These are phyloP conservation scores for Penicillium freii DNA, from an alignment of 2,329 filamentous ascomycete species.

Conservation along the genomic window DNA sequence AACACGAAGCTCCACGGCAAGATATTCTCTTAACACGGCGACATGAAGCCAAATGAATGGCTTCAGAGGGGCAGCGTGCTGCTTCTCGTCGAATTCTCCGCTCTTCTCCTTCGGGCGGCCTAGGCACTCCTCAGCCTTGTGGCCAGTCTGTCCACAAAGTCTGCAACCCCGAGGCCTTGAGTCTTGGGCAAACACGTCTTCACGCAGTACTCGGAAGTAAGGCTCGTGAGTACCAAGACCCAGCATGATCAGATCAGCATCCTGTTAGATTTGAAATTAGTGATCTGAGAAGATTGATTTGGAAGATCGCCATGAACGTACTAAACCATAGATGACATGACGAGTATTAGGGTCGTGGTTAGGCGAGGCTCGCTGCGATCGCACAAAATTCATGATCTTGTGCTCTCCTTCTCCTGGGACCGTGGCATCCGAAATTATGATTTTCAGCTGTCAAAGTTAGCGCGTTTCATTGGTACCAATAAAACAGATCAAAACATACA, in stretches of 20 bases:
- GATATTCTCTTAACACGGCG: slow-evolving; percentile 83
- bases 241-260: slow-evolving; percentile 98
- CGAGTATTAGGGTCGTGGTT: slow-evolving; percentile 95
- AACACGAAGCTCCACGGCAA: slow-evolving; percentile 83
- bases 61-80: slow-evolving; percentile 68
- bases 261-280: slow-evolving; percentile 43
- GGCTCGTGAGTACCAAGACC: slow-evolving; percentile 96
- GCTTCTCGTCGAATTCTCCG: slow-evolving; percentile 79
- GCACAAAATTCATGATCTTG: slow-evolving; percentile 98
- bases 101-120: slow-evolving; percentile 75
- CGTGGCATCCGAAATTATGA: slow-evolving; percentile 97
- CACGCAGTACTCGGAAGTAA: slow-evolving; percentile 90
- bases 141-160: slow-evolving; percentile 87
- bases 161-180: slow-evolving; percentile 78
- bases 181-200: slow-evolving; percentile 94
- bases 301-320: slow-evolving; percentile 22
- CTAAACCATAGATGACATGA: slow-evolving; percentile 93
- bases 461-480: not conserved
- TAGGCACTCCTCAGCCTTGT: slow-evolving; percentile 81
- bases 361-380: slow-evolving; percentile 85
- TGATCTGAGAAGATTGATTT: not conserved
- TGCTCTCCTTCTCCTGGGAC: slow-evolving; percentile 98
- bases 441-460: slow-evolving; percentile 63
- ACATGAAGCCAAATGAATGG: slow-evolving; percentile 99
- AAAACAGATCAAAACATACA: slow-evolving; percentile 30